phyloP scores from a whole-genome alignment of 208 protist species.

The Angomonas ambiguus region DNA sequence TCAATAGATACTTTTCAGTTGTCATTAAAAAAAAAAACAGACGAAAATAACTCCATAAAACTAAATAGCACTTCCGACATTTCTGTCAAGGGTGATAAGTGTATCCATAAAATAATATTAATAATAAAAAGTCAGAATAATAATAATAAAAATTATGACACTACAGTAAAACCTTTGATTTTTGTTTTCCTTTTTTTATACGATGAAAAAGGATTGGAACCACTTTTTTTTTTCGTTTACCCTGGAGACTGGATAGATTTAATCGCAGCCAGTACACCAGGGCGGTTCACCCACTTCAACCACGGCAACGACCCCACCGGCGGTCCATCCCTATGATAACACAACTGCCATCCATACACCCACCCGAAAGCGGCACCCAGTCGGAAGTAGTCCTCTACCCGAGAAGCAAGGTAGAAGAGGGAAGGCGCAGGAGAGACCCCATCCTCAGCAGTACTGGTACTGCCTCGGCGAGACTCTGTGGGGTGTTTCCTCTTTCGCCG shows the following conservation, averaged over 20 bases:
- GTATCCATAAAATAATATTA: too few species aligned
- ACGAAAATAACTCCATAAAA: too few species aligned
- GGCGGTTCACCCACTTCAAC: constrained; percentile 39
- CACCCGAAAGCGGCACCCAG: constrained; percentile 53
- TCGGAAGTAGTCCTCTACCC: constrained; percentile 54
- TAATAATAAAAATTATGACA: neutral
- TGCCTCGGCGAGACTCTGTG: neutral
- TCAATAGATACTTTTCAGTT: too few species aligned
- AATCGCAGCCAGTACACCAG: constrained; percentile 18
- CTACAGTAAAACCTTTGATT: too few species aligned
- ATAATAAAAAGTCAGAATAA: too few species aligned
- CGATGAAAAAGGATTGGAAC: too few species aligned
- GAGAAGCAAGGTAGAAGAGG: constrained; percentile 53
- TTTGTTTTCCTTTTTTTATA: too few species aligned
- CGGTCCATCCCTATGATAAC: constrained; percentile 41
- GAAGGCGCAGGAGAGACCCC: neutral
- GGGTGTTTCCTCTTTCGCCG: neutral
- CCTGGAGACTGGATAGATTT: constrained; percentile 1
- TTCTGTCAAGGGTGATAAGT: too few species aligned
- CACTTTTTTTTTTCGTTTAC: neutral
- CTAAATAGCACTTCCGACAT: too few species aligned
- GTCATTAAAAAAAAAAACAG: too few species aligned
- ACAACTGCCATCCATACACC: constrained; percentile 79
- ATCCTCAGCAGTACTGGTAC: neutral
- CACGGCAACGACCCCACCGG: constrained; percentile 44